Conservation (phyloP, 2,329 filamentous ascomycete species). For the Colletotrichum australisinense region DNA sequence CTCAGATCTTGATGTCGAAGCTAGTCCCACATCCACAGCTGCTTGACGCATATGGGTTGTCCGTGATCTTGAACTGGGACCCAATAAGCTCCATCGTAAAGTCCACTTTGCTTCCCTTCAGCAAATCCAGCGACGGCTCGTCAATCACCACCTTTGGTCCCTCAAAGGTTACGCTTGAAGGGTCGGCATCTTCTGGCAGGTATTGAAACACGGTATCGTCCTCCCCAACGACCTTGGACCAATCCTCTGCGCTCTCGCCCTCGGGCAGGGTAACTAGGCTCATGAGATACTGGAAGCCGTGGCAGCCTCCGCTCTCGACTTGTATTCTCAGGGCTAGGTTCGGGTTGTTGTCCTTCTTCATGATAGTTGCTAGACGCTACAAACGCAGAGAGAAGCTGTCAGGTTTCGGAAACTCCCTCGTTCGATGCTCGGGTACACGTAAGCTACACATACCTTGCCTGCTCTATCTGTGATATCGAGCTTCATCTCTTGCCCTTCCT, state of each 20-base stretch:
- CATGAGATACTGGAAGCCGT: constrained; percentile 98
- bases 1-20: constrained; percentile 86
- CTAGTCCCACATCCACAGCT: constrained; percentile 98
- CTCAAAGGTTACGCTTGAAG: constrained; percentile 42
- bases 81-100: constrained; percentile 95
- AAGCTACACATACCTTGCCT: constrained; percentile 68
- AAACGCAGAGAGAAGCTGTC: not conserved
- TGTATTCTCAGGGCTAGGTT: constrained; percentile 89
- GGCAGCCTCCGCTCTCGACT: constrained; percentile 93
- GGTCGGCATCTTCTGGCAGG: constrained; percentile 58
- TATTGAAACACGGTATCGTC: constrained; percentile 93
- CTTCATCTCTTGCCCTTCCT: constrained; percentile 85
- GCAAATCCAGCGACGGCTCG: constrained; percentile 83
- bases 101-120: constrained; percentile 95
- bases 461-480: constrained; percentile 88
- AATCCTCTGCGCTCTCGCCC: constrained; percentile 44
- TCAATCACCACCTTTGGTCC: constrained; percentile 89
- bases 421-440: not conserved
- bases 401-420: constrained; percentile 11
- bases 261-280: constrained; percentile 75
- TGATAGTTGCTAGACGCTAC: constrained; percentile 81
- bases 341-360: constrained; percentile 77
- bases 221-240: constrained; percentile 60
- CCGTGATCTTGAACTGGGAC: constrained; percentile 92
- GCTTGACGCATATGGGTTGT: constrained; percentile 91